Conservation (phyloP, 2,329 filamentous ascomycete genomes). For the Colletotrichum scovillei region DNA sequence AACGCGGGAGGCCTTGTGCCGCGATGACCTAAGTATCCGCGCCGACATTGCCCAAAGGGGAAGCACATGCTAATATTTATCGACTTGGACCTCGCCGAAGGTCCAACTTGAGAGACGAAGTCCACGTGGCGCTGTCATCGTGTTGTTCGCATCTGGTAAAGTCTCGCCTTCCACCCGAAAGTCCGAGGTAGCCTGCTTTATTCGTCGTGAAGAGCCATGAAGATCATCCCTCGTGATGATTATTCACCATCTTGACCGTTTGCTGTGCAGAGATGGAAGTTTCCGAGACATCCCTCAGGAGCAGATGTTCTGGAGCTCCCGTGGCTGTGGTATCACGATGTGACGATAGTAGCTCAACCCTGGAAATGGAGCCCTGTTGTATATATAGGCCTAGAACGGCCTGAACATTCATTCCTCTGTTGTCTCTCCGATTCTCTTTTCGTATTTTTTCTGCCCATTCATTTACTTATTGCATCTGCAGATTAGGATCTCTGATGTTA, state of each 20-base stretch:
- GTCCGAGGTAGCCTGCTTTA: neutral
- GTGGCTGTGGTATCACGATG: neutral
- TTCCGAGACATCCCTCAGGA: neutral
- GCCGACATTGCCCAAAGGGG: neutral
- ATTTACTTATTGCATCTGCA: neutral
- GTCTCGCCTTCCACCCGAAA: neutral
- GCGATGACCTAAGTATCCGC: neutral
- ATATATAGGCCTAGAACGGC: neutral
- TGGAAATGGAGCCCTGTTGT: neutral
- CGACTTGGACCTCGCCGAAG: neutral
- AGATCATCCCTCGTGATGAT: neutral
- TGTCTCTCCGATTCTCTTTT: neutral
- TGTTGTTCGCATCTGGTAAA: slow-evolving; percentile 5
- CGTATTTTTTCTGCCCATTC: neutral
- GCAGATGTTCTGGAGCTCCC: neutral
- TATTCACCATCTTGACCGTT: neutral
- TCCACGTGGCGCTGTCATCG: neutral
- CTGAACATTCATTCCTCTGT: neutral
- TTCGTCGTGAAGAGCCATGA: neutral
- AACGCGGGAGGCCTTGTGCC: neutral
- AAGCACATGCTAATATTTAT: neutral
- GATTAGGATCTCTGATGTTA: neutral
- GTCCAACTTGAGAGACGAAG: neutral
- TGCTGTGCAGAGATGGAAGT: neutral
- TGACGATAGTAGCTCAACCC: neutral